phyloP scores from a whole-genome alignment of 495 filamentous ascomycete species.

The Symbiotaphrina buchneri region DNA sequence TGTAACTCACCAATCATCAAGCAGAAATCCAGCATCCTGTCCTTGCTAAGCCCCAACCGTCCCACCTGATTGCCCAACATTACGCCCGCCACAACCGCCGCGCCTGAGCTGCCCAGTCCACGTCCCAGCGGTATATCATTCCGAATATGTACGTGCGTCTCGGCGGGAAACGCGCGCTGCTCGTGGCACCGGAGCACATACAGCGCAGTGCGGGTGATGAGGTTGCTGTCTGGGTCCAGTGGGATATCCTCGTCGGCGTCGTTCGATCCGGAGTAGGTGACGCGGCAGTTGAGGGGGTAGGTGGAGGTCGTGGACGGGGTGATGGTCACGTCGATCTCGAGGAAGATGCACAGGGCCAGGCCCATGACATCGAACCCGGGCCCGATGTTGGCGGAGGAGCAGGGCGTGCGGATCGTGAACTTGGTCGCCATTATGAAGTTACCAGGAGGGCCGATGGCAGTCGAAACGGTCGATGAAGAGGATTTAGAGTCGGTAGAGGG shows the following conservation, averaged over 20 bases:
- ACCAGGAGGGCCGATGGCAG: too few relatives aligned
- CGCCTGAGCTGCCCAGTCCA: conserved; percentile 78
- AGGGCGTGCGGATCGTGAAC: too few relatives aligned
- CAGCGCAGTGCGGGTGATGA: conserved; percentile 75
- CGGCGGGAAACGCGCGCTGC: conserved; percentile 53
- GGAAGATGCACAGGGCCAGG: conserved; percentile 72
- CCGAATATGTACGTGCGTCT: conserved; percentile 78
- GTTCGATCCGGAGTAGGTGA: conserved; percentile 78
- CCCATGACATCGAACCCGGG: conserved; percentile 97
- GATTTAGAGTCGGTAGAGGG: too few relatives aligned
- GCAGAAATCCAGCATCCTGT: conserved; percentile 79
- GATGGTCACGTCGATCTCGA: conserved; percentile 61
- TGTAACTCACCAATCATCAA: conserved; percentile 55
- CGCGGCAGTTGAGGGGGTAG: conserved; percentile 56
- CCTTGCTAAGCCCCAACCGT: conserved; percentile 51
- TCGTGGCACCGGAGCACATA: conserved; percentile 86
- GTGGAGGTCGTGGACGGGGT: conserved; percentile 23
- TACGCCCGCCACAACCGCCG: conserved; percentile 86
- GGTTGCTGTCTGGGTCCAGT: conserved; percentile 56
- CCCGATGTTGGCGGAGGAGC: conserved; percentile 88
- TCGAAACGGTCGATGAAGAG: too few relatives aligned
- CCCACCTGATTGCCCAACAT: conserved; percentile 79
- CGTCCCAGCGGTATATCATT: conserved; percentile 85
- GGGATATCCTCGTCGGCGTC: conserved; percentile 51
- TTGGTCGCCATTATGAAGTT: too few relatives aligned